Base-by-base conservation (phyloP, 2,329 filamentous ascomycete genomes). In the Arthrobotrys sphaeroides region DNA sequence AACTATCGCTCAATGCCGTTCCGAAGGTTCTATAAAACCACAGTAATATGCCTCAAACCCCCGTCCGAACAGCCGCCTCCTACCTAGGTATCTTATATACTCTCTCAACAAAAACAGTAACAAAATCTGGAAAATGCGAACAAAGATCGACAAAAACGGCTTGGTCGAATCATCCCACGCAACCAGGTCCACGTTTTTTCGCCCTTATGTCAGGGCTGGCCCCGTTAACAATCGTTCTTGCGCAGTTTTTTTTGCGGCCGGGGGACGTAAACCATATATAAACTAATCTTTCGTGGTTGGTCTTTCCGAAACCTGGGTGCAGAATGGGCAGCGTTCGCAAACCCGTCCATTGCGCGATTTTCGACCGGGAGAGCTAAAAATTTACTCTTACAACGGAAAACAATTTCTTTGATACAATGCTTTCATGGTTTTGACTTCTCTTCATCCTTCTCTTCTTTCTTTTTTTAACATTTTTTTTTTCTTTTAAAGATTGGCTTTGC, bases 231-330 rank as follows among this genome's bases (percentile, higher is more conserved):
- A n/a, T 42, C n/a, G n/a, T n/a, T n/a, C n/a, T n/a, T 70, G 66
- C 47, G 38, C 12, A 24, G 36, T 51, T 55, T 55, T 62, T 60
- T 60, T 16, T 20, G 16, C 18, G 16, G 36, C 60, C 42, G 38
- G 51, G 62, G 31, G 26, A 28, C 16, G 7, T 55, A 24, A 36
- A 26, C 13, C 3, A 20, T 18, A 26, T 49, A 26, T 49, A 49
- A 16, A 36, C 49, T 31, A 24, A 22, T 62, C 53, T 57, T 31
- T 61, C 51, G 43, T 28, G 26, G 42, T 26, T 49, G 61, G 64
- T 74, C 70, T 74, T 74, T 74, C 70, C 70, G 70, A 74, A 68
- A 68, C 55, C 70, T 74, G 53, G 64, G 60, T 74, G 70, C 62
- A 67, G 53, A 74, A 68, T 57, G 26, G 70, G 70, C 43, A 73